These are phyloP conservation scores for Tuber microsphaerosporum DNA, from an alignment of 495 filamentous ascomycete species.

Conservation along the genomic window DNA sequence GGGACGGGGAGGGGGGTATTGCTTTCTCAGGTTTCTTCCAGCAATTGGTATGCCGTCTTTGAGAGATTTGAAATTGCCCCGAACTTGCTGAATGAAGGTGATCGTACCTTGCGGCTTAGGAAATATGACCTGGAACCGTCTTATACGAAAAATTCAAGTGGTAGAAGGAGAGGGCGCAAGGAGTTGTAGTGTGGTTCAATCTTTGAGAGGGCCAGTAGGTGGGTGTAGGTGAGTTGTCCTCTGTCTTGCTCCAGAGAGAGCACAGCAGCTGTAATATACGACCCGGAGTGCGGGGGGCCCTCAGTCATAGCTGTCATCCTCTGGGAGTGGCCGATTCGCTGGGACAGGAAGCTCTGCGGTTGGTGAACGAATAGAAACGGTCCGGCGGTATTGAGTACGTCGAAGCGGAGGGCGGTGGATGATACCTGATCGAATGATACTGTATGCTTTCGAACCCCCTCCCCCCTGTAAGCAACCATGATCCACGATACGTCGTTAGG, in stretches of 20 bases:
- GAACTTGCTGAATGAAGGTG: neutral
- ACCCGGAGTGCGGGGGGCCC: constrained; percentile 25
- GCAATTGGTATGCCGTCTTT: neutral
- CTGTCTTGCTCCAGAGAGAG: constrained; percentile 18
- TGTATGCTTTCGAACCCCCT: constrained; percentile 22
- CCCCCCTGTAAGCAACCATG: constrained; percentile 3
- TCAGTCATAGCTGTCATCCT: constrained; percentile 23
- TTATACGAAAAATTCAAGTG: constrained; percentile 5
- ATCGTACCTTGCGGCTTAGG: constrained; percentile 1
- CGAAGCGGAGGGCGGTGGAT: constrained; percentile 27
- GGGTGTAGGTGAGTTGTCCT: constrained; percentile 18
- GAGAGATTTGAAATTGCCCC: constrained; percentile 2
- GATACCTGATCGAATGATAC: constrained; percentile 33
- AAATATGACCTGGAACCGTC: constrained; percentile 13
- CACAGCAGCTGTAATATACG: constrained; percentile 34
- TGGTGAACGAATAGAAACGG: constrained; percentile 23
- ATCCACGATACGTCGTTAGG: neutral
- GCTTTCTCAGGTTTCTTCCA: neutral
- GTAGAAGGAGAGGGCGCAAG: neutral
- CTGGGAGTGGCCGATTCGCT: constrained; percentile 17
- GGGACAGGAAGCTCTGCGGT: constrained; percentile 18
- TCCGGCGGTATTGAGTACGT: constrained; percentile 19
- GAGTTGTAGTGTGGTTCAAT: constrained; percentile 18
- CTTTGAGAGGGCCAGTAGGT: constrained; percentile 10
- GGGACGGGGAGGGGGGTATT: neutral